Percentiles rank a stretch among this genome's conserved stretches.
phyloP scores from a whole-genome alignment of 345 rosid genomes.

The Hibiscus mutabilis region DNA sequence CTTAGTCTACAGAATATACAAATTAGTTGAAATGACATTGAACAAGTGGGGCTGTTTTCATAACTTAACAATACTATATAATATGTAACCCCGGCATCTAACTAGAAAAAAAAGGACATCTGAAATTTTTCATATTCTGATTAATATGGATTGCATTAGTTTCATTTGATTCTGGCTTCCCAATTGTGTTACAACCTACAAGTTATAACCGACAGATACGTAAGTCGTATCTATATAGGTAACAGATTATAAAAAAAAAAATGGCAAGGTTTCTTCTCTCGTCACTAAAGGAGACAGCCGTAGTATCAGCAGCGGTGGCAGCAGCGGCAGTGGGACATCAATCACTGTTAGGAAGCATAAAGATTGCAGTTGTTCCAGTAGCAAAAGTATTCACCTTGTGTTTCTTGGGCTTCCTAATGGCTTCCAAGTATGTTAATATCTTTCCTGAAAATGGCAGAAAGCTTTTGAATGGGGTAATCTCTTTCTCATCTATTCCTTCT shows the following conservation, averaged over 20 bases:
- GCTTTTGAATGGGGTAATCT: conserved; percentile 79
- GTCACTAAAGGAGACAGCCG: conserved; percentile 2
- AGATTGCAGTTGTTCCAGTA: conserved; percentile 85
- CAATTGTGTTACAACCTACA: not conserved
- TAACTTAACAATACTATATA: not conserved
- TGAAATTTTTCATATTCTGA: not conserved
- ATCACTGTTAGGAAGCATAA: conserved; percentile 56
- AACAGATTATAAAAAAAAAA: not conserved
- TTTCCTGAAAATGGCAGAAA: conserved; percentile 86
- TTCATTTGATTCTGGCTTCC: not conserved
- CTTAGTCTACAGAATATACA: not conserved
- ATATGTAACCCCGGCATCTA: not conserved
- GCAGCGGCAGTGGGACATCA: conserved; percentile 25
- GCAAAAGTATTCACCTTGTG: conserved; percentile 93
- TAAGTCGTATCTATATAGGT: not conserved
- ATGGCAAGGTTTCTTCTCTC: conserved; percentile 40
- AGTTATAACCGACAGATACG: not conserved
- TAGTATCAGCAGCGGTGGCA: not conserved
- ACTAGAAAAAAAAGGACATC: not conserved
- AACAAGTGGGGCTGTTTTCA: not conserved
- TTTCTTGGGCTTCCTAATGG: conserved; percentile 93
- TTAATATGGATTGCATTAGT: not conserved
- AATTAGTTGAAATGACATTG: not conserved
- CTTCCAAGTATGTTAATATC: conserved; percentile 85
- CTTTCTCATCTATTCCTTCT: not conserved